Conservation (phyloP, 2,329 filamentous ascomycete species). For the Huntiella moniliformis region DNA sequence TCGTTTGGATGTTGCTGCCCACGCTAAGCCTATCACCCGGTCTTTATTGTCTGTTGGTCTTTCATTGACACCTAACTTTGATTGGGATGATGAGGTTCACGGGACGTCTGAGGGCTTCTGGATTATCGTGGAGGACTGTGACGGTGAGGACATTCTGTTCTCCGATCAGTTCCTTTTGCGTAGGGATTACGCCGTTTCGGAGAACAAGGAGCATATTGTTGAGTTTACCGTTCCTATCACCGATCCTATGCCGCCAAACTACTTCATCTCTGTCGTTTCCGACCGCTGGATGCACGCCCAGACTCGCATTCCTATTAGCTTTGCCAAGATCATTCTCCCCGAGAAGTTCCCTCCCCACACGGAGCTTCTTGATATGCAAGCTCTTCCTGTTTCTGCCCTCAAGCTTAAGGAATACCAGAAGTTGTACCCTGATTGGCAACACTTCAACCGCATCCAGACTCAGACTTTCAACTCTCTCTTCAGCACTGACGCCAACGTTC, state of each 20-base stretch:
- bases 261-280: conserved; percentile 88
- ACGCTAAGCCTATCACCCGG: conserved; percentile 84
- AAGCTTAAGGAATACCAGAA: conserved; percentile 68
- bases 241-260: conserved; percentile 95
- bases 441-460: conserved; percentile 95
- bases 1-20: conserved; percentile 76
- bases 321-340: conserved; percentile 83
- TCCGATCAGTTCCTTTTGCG: conserved; percentile 87
- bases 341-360: conserved; percentile 94
- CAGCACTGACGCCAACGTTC: conserved; percentile 79
- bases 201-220: conserved; percentile 82
- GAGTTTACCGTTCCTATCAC: conserved; percentile 94
- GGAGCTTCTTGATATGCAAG: conserved; percentile 76
- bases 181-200: conserved; percentile 67
- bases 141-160: conserved; percentile 88
- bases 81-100: conserved; percentile 83
- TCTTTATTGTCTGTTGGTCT: conserved; percentile 84
- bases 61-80: conserved; percentile 82
- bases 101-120: conserved; percentile 84
- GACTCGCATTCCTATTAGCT: conserved; percentile 79
- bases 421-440: conserved; percentile 65
- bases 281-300: conserved; percentile 98
- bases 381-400: conserved; percentile 70
- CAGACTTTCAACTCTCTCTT: conserved; percentile 92
- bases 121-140: conserved; percentile 93